Base-by-base conservation (phyloP, 306 rosid genomes). In the Pterocarpus santalinus region DNA sequence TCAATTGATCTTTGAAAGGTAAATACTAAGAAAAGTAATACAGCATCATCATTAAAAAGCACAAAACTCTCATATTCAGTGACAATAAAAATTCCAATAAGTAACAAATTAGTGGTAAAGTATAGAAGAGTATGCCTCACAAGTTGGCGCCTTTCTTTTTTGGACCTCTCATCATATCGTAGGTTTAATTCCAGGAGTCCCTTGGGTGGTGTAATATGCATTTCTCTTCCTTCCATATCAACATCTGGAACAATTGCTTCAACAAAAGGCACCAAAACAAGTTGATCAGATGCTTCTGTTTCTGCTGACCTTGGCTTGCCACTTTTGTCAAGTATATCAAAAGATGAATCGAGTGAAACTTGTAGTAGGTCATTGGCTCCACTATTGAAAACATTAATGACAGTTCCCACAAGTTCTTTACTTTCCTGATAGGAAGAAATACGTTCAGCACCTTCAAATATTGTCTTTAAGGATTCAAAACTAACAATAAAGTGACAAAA, bases 221-320 rank as follows among this genome's bases (percentile, higher is more conserved):
- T 91, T 81, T 91, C 96, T 85, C 91, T 89, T 79, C 78, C 81
- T 38, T 82, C 51, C 77, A 83, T 51, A 85, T 95, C 96, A 80
- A 95, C 98, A 82, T 89, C 82, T 78, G 99, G 99, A 86, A 95
- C 98, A 77, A 95, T 95, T 68, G 90, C 94, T 88, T 95, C 92
- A 15, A 93, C 99, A 88, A 95, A 95, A 44, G 99, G 99, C 67
- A 95, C 87, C 96, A 91, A 90, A 58, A 91, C 89, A 66, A 84
- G 95, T 82, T 91, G 97, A 80, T 46, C 83, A 44, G 94, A 91
- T 57, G 65, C 75, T 49, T 85, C 87, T 30, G 80, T 66, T 63
- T 85, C 95, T 57, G 76, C 67, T 35, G 97, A 65, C 81, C 74
- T 89, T 84, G 86, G 72, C 85, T 89, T 87, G 82, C 94, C 91